These are phyloP conservation scores for Pseudocercospora macadamiae DNA, from an alignment of 2,329 filamentous ascomycete genomes.

Conservation along the genomic window DNA sequence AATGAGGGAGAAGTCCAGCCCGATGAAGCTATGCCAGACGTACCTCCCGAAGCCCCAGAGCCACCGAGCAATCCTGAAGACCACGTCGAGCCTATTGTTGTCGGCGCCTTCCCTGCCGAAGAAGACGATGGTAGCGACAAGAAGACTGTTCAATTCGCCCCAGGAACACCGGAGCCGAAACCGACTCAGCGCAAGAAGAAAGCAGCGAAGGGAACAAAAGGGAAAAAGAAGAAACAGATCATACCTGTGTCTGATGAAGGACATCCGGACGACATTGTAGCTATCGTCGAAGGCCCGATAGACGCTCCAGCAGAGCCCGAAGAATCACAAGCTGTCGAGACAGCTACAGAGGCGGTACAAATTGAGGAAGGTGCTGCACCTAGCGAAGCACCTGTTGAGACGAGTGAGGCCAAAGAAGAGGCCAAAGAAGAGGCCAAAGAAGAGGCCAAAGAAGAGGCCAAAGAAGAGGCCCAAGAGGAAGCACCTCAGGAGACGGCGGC, in stretches of 20 bases:
- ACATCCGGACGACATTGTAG: slow-evolving; percentile 31
- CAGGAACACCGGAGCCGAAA: slow-evolving; percentile 33
- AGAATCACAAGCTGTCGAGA: slow-evolving; percentile 8
- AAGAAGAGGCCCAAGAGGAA: background rate
- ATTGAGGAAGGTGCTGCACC: background rate
- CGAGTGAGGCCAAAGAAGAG: background rate
- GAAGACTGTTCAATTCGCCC: slow-evolving; percentile 34
- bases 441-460: background rate
- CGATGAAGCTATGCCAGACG: background rate
- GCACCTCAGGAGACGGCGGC: background rate
- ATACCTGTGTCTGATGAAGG: slow-evolving; percentile 14
- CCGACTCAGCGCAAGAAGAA: slow-evolving; percentile 33
- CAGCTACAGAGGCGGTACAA: slow-evolving; percentile 5
- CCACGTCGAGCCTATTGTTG: background rate
- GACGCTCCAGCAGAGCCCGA: slow-evolving; percentile 7
- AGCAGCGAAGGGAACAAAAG: slow-evolving; percentile 25
- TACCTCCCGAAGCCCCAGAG: slow-evolving; percentile 16
- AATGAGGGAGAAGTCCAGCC: slow-evolving; percentile 2
- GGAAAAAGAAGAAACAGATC: slow-evolving; percentile 28
- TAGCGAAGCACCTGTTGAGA: background rate
- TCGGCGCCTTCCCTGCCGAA: slow-evolving; percentile 7
- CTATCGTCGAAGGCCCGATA: slow-evolving; percentile 25
- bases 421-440: background rate
- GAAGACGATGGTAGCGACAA: slow-evolving; percentile 26
- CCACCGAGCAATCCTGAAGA: slow-evolving; percentile 3